phyloP scores from a whole-genome alignment of 2,329 filamentous ascomycete genomes.

The Colletotrichum tropicale region DNA sequence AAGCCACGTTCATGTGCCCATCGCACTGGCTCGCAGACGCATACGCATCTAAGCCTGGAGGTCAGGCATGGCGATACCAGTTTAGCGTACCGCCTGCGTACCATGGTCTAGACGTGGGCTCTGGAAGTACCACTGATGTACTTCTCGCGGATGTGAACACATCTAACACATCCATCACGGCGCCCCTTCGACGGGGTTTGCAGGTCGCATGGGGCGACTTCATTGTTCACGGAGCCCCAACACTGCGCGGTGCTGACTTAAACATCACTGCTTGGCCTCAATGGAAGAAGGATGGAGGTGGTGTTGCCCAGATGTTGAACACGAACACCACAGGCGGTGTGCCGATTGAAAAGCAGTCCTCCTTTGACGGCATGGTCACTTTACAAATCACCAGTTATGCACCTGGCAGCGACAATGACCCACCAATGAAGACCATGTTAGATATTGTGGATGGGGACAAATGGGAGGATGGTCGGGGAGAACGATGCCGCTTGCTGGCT shows the following conservation, averaged over 20 bases:
- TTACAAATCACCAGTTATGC: neutral
- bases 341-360: neutral
- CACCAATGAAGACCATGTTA: neutral
- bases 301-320: neutral
- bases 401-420: neutral
- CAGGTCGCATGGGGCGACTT: slow-evolving; percentile 10
- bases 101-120: slow-evolving; percentile 1
- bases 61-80: slow-evolving; percentile 1
- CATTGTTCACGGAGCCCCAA: neutral
- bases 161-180: neutral
- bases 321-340: slow-evolving; percentile 3
- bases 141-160: neutral
- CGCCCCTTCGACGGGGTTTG: neutral
- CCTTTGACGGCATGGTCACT: slow-evolving; percentile 9
- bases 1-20: slow-evolving; percentile 1
- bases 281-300: neutral
- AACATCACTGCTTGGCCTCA: neutral
- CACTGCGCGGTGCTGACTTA: neutral
- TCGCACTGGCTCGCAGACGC: slow-evolving; percentile 7
- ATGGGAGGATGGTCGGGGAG: slow-evolving; percentile 8
- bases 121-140: neutral
- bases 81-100: slow-evolving; percentile 3
- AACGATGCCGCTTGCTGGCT: neutral
- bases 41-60: neutral
- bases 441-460: neutral